These are phyloP conservation scores for Sclerospora graminicola DNA, from an alignment of 352 stramenopile species.

Conservation along the genomic window DNA sequence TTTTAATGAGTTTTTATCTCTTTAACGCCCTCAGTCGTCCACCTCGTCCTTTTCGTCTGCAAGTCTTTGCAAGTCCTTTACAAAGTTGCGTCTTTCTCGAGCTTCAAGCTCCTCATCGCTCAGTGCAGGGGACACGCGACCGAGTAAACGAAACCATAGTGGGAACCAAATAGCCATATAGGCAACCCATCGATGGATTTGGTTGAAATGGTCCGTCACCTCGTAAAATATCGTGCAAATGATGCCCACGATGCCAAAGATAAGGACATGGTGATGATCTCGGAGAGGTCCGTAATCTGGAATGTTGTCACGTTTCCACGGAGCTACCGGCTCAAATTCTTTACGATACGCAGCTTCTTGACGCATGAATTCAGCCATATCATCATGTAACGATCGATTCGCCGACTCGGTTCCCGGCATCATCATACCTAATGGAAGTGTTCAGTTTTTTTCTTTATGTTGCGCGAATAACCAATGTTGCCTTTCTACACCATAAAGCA, in stretches of 20 bases:
- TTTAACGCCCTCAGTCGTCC: neutral
- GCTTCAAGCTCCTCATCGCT: conserved; percentile 47
- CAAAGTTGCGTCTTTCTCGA: conserved; percentile 37
- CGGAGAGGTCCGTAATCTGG: conserved; percentile 65
- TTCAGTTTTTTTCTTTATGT: too few species aligned
- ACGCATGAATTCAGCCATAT: conserved; percentile 28
- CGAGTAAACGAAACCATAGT: conserved; percentile 67
- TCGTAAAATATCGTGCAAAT: conserved; percentile 63
- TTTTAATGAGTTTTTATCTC: conserved; percentile 2
- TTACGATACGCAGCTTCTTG: conserved; percentile 48
- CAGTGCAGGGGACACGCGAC: conserved; percentile 46
- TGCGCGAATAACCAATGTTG: too few species aligned
- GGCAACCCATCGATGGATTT: conserved; percentile 58
- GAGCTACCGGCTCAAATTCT: conserved; percentile 64
- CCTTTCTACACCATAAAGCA: too few species aligned
- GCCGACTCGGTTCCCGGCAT: neutral
- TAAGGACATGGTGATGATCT: conserved; percentile 48
- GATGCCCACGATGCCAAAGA: conserved; percentile 63
- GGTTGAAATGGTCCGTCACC: conserved; percentile 57
- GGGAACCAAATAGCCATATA: conserved; percentile 78
- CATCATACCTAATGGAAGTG: too few species aligned
- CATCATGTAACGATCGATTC: conserved; percentile 9
- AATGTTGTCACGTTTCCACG: conserved; percentile 73
- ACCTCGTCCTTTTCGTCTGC: conserved; percentile 28
- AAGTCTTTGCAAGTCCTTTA: conserved; percentile 38